Conservation (phyloP, 176 grass and related monocot species). For the Urochloa ruziziensis region DNA sequence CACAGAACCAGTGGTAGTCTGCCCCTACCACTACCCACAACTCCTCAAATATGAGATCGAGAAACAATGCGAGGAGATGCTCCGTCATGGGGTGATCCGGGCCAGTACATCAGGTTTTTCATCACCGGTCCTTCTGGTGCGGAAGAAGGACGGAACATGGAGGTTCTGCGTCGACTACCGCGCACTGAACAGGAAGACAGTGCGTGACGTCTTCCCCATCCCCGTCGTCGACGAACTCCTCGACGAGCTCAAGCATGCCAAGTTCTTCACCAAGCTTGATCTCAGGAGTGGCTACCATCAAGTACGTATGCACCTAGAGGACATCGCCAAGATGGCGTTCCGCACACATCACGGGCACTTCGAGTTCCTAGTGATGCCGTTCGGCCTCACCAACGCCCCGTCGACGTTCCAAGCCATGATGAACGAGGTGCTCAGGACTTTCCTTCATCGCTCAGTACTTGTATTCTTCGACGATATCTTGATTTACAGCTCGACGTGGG, state of each 20-base stretch:
- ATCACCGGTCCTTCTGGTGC: not conserved
- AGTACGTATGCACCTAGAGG: not conserved
- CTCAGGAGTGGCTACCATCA: not conserved
- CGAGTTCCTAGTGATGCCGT: not conserved
- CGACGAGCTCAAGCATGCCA: not conserved
- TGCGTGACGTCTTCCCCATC: not conserved
- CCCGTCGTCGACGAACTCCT: not conserved
- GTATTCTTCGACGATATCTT: not conserved
- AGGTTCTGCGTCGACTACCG: not conserved
- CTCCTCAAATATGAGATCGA: not conserved
- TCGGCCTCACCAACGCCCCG: not conserved
- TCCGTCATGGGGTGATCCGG: not conserved
- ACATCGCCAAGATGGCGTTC: not conserved
- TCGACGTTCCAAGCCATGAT: not conserved
- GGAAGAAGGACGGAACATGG: not conserved
- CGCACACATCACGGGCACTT: not conserved
- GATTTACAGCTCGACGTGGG: not conserved
- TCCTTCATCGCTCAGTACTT: not conserved
- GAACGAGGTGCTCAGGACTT: not conserved
- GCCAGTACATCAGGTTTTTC: not conserved
- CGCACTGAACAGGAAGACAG: no score
- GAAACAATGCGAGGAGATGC: not conserved
- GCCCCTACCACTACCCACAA: not conserved
- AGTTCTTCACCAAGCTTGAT: not conserved
- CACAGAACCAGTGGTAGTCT: fast-evolving